Conservation (phyloP, 1,139 yeast species). For the Magnusiomyces starmeri region DNA sequence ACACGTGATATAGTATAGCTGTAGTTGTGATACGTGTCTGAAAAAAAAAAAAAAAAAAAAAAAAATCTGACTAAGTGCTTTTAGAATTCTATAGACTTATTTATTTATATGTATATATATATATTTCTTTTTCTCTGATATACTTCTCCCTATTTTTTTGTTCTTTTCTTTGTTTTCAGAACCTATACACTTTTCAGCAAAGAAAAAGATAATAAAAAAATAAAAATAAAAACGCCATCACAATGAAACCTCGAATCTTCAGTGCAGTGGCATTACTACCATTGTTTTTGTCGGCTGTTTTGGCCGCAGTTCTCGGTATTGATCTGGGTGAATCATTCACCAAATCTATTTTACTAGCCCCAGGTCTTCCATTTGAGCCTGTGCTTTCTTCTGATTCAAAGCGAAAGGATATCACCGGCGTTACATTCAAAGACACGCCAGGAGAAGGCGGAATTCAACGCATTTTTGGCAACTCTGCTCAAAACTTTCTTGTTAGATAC, state of each 20-base stretch:
- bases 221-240: too few species aligned
- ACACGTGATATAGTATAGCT: too few species aligned
- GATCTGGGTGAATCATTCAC: conserved; percentile 88
- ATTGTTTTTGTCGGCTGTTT: not conserved
- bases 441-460: conserved; percentile 52
- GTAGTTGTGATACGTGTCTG: too few species aligned
- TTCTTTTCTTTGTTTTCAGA: not conserved
- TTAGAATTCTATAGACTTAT: not conserved
- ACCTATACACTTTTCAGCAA: not conserved
- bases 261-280: not conserved
- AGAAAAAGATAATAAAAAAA: too few species aligned
- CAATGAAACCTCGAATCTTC: not conserved
- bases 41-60: not conserved
- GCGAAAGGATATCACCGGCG: conserved; percentile 77
- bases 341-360: conserved; percentile 85
- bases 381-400: conserved; percentile 86
- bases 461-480: conserved; percentile 70
- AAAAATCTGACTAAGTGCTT: not conserved
- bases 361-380: conserved; percentile 81
- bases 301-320: conserved; percentile 65
- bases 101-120: not conserved
- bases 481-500: conserved; percentile 60
- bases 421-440: conserved; percentile 47
- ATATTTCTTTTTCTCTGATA: not conserved
- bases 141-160: not conserved